These are phyloP conservation scores for Cyclostephanos tholiformis DNA, from an alignment of 108 stramenopile genomes.

Conservation along the genomic window DNA sequence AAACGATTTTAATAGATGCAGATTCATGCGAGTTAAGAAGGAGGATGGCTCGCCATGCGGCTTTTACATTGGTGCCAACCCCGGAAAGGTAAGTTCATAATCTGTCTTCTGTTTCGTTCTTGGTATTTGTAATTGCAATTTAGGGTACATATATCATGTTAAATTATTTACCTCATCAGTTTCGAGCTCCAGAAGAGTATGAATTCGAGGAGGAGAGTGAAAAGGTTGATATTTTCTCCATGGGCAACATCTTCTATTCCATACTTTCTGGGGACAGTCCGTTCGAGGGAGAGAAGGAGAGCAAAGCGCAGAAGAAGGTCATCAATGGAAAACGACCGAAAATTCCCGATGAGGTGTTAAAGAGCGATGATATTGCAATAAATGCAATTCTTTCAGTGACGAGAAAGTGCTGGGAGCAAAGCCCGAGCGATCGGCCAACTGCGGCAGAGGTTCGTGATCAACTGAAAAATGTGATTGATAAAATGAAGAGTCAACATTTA, in stretches of 20 bases:
- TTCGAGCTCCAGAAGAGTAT: constrained; percentile 77
- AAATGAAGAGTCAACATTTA: constrained; percentile 32
- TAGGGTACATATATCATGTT: neutral
- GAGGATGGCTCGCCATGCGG: constrained; percentile 54
- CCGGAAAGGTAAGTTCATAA: constrained; percentile 43
- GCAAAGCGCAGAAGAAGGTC: constrained; percentile 39
- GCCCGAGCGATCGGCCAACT: constrained; percentile 49
- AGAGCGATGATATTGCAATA: constrained; percentile 55
- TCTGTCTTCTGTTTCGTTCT: neutral
- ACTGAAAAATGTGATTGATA: constrained; percentile 49
- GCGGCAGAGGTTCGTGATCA: constrained; percentile 59
- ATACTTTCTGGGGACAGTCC: constrained; percentile 59
- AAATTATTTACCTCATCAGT: constrained; percentile 7
- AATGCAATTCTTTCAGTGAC: constrained; percentile 58
- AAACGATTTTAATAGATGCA: constrained; percentile 78
- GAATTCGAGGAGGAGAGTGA: constrained; percentile 58
- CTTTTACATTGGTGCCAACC: constrained; percentile 59
- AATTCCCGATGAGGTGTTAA: constrained; percentile 46
- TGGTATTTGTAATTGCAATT: neutral
- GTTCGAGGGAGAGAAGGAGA: constrained; percentile 41
- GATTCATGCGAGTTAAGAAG: constrained; percentile 54
- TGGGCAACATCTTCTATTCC: constrained; percentile 74
- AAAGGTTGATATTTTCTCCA: constrained; percentile 72
- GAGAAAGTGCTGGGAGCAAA: constrained; percentile 53
- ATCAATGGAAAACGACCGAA: constrained; percentile 54